Conservation (phyloP, 139 green algal species). For the Chlorella vulgaris region DNA sequence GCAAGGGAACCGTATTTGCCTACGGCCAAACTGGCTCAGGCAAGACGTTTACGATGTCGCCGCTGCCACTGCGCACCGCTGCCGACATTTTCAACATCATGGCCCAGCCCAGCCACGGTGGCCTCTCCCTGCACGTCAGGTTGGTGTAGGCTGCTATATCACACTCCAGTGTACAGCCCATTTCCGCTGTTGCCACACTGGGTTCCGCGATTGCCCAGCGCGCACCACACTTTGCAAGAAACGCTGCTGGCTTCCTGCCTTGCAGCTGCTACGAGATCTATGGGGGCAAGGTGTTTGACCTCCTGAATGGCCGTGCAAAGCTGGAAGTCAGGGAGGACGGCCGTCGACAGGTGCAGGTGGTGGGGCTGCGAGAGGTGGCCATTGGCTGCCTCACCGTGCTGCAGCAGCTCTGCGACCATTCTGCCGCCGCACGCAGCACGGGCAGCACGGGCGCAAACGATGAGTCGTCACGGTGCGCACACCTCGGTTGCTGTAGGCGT, state of each 20-base stretch:
- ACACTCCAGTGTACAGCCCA: neutral
- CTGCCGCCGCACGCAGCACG: constrained; percentile 73
- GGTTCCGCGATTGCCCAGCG: neutral
- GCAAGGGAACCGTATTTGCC: constrained; percentile 95
- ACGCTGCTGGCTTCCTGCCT: neutral
- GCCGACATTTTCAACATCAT: constrained; percentile 86
- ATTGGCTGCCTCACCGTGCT: constrained; percentile 45
- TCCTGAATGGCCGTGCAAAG: constrained; percentile 91
- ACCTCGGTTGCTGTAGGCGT: neutral
- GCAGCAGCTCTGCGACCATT: constrained; percentile 82
- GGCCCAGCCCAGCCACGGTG: constrained; percentile 52
- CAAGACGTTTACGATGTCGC: constrained; percentile 98
- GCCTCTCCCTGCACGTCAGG: constrained; percentile 41
- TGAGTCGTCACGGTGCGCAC: constrained; percentile 77
- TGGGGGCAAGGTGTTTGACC: constrained; percentile 96
- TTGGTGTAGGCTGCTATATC: neutral
- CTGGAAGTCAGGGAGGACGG: constrained; percentile 94
- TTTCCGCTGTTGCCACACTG: neutral
- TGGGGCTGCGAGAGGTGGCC: constrained; percentile 80
- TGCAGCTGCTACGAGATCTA: constrained; percentile 97
- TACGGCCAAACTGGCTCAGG: constrained; percentile 95
- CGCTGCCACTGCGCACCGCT: constrained; percentile 88
- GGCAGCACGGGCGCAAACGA: constrained; percentile 95
- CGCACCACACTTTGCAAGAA: neutral
- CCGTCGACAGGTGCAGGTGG: constrained; percentile 84